Evolutionary conservation across 2,329 filamentous ascomycete genomes (phyloP).

Genomic region (Bimuria novae-zelandiae): DNA sequence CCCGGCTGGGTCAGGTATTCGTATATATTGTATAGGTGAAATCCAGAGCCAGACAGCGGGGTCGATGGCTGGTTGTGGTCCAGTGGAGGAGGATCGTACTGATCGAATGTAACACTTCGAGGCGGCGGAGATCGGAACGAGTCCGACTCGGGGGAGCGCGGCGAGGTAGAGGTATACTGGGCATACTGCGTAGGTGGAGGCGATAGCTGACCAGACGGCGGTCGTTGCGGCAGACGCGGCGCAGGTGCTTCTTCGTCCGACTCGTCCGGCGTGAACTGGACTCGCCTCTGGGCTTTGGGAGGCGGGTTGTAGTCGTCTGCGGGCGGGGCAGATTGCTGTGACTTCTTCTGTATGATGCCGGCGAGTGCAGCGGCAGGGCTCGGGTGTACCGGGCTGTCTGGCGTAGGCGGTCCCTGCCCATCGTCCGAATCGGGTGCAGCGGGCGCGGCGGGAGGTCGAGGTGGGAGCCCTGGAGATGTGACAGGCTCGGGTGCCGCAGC

Average conservation of each 20-base stretch:
- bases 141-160: conserved; percentile 46
- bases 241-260: conserved; percentile 67
- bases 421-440: conserved; percentile 51
- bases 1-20: conserved; percentile 98
- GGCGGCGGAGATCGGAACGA: conserved; percentile 45
- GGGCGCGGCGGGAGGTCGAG: conserved; percentile 44
- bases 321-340: conserved; percentile 42
- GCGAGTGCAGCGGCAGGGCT: conserved; percentile 65
- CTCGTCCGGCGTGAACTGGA: conserved; percentile 66
- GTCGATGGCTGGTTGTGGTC: conserved; percentile 38
- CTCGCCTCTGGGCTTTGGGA: conserved; percentile 55
- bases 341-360: conserved; percentile 55
- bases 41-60: conserved; percentile 71
- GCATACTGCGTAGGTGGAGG: conserved; percentile 53
- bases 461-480: conserved; percentile 54
- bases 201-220: conserved; percentile 59
- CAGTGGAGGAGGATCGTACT: conserved; percentile 50
- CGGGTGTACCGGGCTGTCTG: conserved; percentile 52
- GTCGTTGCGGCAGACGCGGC: conserved; percentile 64
- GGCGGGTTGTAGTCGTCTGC: conserved; percentile 55
- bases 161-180: conserved; percentile 46
- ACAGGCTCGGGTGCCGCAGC: conserved; percentile 44
- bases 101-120: conserved; percentile 45
- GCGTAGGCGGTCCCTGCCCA: conserved; percentile 49
- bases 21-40: conserved; percentile 94